A percentile compares a stretch with the other conserved stretches of the same genome.
Evolutionary conservation across 352 stramenopile species (phyloP).

Genomic region (Phytopythium delawarense): DNA sequence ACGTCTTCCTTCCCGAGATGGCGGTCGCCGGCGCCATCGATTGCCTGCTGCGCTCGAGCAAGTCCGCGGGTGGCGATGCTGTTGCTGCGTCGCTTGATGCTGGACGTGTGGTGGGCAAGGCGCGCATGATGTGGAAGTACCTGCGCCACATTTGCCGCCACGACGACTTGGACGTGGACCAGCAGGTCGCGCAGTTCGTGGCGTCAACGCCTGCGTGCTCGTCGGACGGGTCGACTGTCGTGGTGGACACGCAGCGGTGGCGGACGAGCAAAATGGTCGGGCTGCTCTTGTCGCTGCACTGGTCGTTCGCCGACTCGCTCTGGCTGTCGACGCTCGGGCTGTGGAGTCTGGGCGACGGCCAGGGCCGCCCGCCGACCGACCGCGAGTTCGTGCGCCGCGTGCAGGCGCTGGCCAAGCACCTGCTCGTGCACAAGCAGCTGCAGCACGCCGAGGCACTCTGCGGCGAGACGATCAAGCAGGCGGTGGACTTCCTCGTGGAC

Average conservation of each 20-base stretch:
- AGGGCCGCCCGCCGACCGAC: conserved; percentile 20
- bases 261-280: conserved; percentile 31
- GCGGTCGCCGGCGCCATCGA: conserved; percentile 59
- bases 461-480: conserved; percentile 74
- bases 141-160: conserved; percentile 68
- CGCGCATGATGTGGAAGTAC: conserved; percentile 52
- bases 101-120: conserved; percentile 31
- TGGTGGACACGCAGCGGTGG: conserved; percentile 36
- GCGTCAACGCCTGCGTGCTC: conserved; percentile 19
- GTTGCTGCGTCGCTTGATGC: conserved; percentile 17
- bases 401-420: conserved; percentile 46
- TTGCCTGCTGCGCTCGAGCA: conserved; percentile 23
- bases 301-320: conserved; percentile 76
- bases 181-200: conserved; percentile 30
- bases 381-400: conserved; percentile 47
- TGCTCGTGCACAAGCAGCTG: conserved; percentile 40
- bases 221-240: conserved; percentile 7
- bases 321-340: conserved; percentile 53
- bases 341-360: conserved; percentile 24
- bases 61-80: conserved; percentile 5
- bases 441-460: conserved; percentile 65
- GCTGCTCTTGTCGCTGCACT: conserved; percentile 67
- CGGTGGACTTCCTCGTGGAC: conserved; percentile 60
- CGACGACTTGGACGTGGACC: conserved; percentile 34
- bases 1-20: conserved; percentile 79